A percentile compares a stretch with the other conserved stretches of the same genome.
Conservation (phyloP, 129 eudicot species). For the Helianthus tuberosus region DNA sequence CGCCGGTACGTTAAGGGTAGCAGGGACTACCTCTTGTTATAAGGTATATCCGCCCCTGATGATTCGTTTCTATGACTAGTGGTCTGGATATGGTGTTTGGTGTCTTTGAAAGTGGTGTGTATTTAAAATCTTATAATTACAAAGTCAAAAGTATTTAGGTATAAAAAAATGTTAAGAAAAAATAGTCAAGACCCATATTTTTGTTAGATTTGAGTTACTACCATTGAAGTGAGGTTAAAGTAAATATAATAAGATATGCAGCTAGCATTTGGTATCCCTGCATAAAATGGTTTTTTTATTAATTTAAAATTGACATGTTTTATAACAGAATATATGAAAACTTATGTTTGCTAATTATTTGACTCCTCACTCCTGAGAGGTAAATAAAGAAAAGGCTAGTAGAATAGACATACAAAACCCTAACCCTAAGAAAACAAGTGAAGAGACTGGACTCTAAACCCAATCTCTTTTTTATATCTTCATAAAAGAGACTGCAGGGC, state of each 20-base stretch:
- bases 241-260: background rate
- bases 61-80: too few relatives aligned
- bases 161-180: too few relatives aligned
- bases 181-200: too few relatives aligned
- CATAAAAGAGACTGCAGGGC: constrained; percentile 34
- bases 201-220: background rate
- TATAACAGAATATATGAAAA: background rate
- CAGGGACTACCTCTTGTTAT: too few relatives aligned
- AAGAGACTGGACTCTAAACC: constrained; percentile 42
- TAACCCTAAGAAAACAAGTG: constrained; percentile 39
- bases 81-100: too few relatives aligned
- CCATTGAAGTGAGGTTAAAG: background rate
- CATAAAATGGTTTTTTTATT: background rate
- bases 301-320: background rate
- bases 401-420: constrained; percentile 33
- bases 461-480: constrained; percentile 39
- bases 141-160: too few relatives aligned
- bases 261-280: background rate
- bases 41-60: too few relatives aligned
- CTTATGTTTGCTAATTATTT: background rate
- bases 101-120: too few relatives aligned
- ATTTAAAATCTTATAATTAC: too few relatives aligned
- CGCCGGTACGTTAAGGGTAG: too few relatives aligned
- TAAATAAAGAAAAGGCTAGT: background rate
- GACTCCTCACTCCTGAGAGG: background rate